phyloP scores from a whole-genome alignment of 2,329 filamentous ascomycete species.

The Colletotrichum spaethianum region DNA sequence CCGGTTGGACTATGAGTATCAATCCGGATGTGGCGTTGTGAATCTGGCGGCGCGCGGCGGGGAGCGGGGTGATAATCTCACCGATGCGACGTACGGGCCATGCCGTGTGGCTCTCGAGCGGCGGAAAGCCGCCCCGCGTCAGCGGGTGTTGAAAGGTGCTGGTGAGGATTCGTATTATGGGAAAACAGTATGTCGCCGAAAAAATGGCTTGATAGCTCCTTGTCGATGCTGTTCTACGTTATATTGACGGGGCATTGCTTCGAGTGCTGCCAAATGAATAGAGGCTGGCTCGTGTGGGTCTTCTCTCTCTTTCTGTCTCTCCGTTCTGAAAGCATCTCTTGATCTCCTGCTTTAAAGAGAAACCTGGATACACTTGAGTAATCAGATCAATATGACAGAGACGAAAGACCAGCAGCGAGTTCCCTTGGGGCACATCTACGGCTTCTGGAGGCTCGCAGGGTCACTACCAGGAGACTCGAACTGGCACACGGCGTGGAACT shows the following conservation, averaged over 20 bases:
- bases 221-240: neutral
- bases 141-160: neutral
- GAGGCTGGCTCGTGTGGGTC: neutral
- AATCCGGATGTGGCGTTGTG: neutral
- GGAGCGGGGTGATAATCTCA: neutral
- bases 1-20: neutral
- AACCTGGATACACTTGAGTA: neutral
- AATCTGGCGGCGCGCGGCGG: neutral
- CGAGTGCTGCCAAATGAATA: neutral
- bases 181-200: neutral
- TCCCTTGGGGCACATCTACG: neutral
- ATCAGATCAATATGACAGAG: neutral
- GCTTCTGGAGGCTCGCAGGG: neutral
- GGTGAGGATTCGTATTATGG: no score
- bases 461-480: neutral
- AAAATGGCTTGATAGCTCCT: neutral
- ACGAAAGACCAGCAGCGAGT: neutral
- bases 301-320: neutral
- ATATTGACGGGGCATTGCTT: neutral
- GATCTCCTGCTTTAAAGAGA: neutral
- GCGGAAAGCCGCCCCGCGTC: neutral
- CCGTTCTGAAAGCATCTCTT: neutral
- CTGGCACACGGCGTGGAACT: constrained; percentile 16
- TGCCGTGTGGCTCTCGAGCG: neutral
- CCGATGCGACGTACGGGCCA: neutral